phyloP scores from a whole-genome alignment of 2,329 filamentous ascomycete species.

The Tricladium varicosporioides region DNA sequence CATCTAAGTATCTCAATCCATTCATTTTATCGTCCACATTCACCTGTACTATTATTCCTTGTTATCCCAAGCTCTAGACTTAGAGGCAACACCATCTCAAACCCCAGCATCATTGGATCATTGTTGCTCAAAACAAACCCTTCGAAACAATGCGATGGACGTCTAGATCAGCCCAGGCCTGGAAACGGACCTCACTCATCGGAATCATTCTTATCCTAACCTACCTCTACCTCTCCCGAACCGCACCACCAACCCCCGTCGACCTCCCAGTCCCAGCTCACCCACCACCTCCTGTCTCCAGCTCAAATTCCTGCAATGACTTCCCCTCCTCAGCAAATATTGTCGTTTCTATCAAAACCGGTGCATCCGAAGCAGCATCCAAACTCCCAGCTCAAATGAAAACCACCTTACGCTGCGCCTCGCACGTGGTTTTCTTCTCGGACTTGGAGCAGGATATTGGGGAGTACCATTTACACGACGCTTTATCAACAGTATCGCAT shows the following conservation, averaged over 20 bases:
- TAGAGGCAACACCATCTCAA: too few species aligned
- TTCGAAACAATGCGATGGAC: not conserved
- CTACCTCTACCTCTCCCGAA: not conserved
- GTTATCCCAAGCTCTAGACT: too few species aligned
- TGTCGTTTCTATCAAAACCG: constrained; percentile 49
- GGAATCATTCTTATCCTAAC: not conserved
- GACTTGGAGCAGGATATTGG: constrained; percentile 51
- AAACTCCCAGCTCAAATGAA: constrained; percentile 52
- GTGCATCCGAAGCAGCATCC: constrained; percentile 51
- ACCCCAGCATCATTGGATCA: too few species aligned
- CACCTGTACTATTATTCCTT: too few species aligned
- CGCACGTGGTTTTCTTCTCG: constrained; percentile 53
- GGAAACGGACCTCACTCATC: not conserved
- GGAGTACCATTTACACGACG: constrained; percentile 44
- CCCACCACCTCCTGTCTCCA: not conserved
- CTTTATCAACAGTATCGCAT: constrained; percentile 42
- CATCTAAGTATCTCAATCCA: too few species aligned
- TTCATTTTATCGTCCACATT: too few species aligned
- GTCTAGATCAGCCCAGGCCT: not conserved
- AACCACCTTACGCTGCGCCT: constrained; percentile 46
- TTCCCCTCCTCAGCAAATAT: not conserved
- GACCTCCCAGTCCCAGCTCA: not conserved
- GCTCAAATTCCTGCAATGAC: constrained; percentile 1
- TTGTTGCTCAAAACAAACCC: not conserved
- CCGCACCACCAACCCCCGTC: not conserved